A percentile compares a stretch with the other conserved stretches of the same genome.
phyloP scores from a whole-genome alignment of 2,329 filamentous ascomycete genomes.

The Alternaria arbusti region DNA sequence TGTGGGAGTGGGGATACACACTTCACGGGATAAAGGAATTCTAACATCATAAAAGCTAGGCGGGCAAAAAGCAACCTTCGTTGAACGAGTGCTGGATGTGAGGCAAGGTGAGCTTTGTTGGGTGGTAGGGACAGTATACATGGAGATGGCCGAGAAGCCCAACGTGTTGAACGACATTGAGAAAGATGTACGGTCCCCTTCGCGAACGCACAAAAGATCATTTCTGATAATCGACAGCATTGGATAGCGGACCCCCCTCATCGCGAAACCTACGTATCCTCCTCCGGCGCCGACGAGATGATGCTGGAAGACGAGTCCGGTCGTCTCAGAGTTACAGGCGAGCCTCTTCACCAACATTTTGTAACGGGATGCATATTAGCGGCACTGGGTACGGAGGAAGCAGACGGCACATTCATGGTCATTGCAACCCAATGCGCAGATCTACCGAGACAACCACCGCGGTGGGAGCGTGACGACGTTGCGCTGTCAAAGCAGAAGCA shows the following conservation, averaged over 20 bases:
- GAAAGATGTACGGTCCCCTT: slow-evolving; percentile 71
- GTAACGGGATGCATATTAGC: slow-evolving; percentile 94
- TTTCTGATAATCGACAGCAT: slow-evolving; percentile 61
- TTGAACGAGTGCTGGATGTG: slow-evolving; percentile 92
- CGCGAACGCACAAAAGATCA: background rate
- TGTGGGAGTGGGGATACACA: background rate
- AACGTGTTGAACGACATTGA: slow-evolving; percentile 95
- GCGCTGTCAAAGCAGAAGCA: slow-evolving; percentile 46
- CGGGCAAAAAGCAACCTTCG: slow-evolving; percentile 74
- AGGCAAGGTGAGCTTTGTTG: slow-evolving; percentile 95
- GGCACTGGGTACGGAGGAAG: slow-evolving; percentile 93
- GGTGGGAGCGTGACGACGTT: slow-evolving; percentile 73
- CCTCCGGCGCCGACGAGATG: slow-evolving; percentile 68
- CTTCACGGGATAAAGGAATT: background rate
- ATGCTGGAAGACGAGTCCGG: slow-evolving; percentile 98
- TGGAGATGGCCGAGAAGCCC: slow-evolving; percentile 96
- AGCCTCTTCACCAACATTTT: slow-evolving; percentile 70
- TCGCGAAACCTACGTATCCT: slow-evolving; percentile 75
- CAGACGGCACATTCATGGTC: slow-evolving; percentile 89
- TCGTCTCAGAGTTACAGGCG: slow-evolving; percentile 78
- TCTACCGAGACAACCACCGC: slow-evolving; percentile 77
- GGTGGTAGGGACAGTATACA: slow-evolving; percentile 93
- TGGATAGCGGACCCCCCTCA: slow-evolving; percentile 86
- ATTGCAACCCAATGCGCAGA: slow-evolving; percentile 90
- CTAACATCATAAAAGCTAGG: slow-evolving; percentile 60